Evolutionary conservation across 2,329 filamentous ascomycete genomes (phyloP).

Genomic region (Bipolaris oryzae): DNA sequence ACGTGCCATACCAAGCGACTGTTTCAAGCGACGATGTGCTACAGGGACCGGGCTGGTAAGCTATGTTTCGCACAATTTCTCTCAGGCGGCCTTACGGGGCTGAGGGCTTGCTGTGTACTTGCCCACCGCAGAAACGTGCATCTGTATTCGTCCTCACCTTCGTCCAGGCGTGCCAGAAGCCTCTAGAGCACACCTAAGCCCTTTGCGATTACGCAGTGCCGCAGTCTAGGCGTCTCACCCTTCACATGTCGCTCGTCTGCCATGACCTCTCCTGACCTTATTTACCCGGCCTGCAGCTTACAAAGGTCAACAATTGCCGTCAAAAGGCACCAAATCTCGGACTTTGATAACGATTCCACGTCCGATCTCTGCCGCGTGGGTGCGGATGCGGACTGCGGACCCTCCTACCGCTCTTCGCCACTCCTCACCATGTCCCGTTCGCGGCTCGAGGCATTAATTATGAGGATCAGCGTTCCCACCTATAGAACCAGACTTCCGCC

Average conservation of each 20-base stretch:
- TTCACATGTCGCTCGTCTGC: not conserved
- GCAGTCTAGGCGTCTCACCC: conserved; percentile 14
- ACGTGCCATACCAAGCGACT: not conserved
- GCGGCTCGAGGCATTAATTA: conserved; percentile 9
- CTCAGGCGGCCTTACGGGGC: conserved; percentile 6
- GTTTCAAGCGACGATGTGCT: conserved; percentile 3
- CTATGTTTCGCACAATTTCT: conserved; percentile 13
- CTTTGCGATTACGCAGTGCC: conserved; percentile 24
- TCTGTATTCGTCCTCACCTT: not conserved
- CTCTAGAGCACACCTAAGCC: conserved; percentile 15
- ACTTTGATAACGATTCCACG: conserved; percentile 2
- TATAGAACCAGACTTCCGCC: not conserved
- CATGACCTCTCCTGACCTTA: conserved; percentile 9
- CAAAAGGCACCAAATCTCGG: not conserved
- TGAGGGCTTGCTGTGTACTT: not conserved
- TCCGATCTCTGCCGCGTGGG: conserved; percentile 3
- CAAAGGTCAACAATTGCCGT: conserved; percentile 1
- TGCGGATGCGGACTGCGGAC: not conserved
- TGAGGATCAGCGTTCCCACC: conserved; percentile 10
- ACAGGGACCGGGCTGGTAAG: conserved; percentile 8
- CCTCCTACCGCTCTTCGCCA: not conserved
- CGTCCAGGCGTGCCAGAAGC: not conserved
- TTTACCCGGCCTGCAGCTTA: conserved; percentile 4
- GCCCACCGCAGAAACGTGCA: conserved; percentile 1
- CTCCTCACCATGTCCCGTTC: not conserved